Percentiles rank a stretch among this genome's conserved stretches.
Conservation (phyloP, 306 rosid species). For the Cucurbita moschata region DNA sequence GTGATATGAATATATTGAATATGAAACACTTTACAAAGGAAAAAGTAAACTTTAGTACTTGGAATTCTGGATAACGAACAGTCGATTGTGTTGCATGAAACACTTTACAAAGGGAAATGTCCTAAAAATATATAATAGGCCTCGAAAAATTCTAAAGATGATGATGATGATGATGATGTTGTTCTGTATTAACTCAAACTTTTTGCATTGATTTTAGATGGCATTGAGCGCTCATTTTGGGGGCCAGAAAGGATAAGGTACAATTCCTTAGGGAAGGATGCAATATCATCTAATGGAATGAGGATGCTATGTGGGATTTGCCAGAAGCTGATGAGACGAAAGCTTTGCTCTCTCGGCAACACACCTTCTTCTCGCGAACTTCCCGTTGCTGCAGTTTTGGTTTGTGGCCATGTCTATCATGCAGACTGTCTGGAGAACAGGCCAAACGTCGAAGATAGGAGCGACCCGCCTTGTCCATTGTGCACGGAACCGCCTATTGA, state of each 20-base stretch:
- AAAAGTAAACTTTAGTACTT: not conserved
- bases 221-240: conserved; percentile 28
- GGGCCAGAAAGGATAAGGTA: conserved; percentile 68
- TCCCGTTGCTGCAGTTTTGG: conserved; percentile 64
- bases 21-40: not conserved
- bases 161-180: not conserved
- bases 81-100: not conserved
- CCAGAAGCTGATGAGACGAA: conserved; percentile 47
- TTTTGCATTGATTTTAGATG: conserved; percentile 18
- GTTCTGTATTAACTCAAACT: not conserved
- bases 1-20: not conserved
- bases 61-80: not conserved
- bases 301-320: conserved; percentile 58
- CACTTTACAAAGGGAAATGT: not conserved
- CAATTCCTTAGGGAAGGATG: conserved; percentile 25
- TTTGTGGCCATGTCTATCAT: conserved; percentile 80
- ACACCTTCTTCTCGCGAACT: conserved; percentile 37
- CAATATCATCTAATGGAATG: conserved; percentile 25
- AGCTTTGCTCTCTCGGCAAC: conserved; percentile 30
- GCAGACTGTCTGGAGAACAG: conserved; percentile 74
- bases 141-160: not conserved
- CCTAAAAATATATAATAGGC: not conserved
- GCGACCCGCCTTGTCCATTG: conserved; percentile 59
- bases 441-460: conserved; percentile 37
- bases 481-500: conserved; percentile 28